Evolutionary conservation across 2,329 filamentous ascomycete genomes (phyloP).

Genomic region (Colletotrichum siamense): DNA sequence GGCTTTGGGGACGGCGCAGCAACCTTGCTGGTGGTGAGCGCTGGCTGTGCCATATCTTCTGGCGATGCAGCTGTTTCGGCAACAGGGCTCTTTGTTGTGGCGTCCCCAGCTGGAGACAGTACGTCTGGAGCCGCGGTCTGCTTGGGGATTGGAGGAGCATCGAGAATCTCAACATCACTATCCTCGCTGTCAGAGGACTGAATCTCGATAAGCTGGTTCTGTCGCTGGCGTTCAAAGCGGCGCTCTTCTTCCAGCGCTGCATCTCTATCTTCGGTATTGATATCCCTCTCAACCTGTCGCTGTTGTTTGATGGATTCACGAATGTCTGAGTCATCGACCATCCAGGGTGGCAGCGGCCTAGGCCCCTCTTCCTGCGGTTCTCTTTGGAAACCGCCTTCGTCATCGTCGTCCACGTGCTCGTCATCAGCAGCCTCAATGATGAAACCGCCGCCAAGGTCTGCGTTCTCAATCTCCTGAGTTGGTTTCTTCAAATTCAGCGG

Average conservation of each 20-base stretch:
- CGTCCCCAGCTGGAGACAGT: slow-evolving; percentile 4
- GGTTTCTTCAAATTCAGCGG: neutral
- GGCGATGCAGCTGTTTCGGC: neutral
- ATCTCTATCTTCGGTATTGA: slow-evolving; percentile 68
- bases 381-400: slow-evolving; percentile 71
- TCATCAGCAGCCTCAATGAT: slow-evolving; percentile 30
- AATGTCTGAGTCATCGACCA: slow-evolving; percentile 70
- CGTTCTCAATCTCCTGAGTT: slow-evolving; percentile 22
- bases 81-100: neutral
- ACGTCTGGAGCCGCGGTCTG: neutral
- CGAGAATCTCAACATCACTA: slow-evolving; percentile 63
- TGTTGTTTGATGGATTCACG: slow-evolving; percentile 66
- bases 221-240: slow-evolving; percentile 44
- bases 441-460: slow-evolving; percentile 40
- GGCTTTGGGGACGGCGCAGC: neutral
- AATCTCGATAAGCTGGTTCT: slow-evolving; percentile 64
- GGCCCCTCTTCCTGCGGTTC: slow-evolving; percentile 48
- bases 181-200: slow-evolving; percentile 65
- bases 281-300: slow-evolving; percentile 59
- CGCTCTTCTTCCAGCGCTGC: slow-evolving; percentile 62
- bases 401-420: slow-evolving; percentile 43
- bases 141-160: slow-evolving; percentile 45
- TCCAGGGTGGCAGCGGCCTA: slow-evolving; percentile 78
- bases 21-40: neutral
- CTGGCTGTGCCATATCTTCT: neutral